Conservation (phyloP, 805 yeast species). For the Nakazawaea pomicola region DNA sequence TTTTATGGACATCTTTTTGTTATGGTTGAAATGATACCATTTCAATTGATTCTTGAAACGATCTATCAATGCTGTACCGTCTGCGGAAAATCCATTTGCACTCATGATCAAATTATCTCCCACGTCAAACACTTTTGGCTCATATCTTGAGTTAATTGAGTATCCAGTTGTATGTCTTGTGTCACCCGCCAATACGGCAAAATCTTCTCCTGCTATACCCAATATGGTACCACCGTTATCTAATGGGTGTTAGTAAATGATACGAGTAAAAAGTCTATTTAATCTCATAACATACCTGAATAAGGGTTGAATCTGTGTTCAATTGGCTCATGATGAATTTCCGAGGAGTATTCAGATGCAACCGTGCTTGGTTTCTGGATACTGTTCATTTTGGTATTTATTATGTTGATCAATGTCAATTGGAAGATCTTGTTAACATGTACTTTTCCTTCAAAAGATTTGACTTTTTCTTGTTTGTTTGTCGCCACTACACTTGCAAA, state of each 20-base stretch:
- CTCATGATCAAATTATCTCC: conserved; percentile 86
- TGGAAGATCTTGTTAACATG: no score
- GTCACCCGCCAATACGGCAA: conserved; percentile 95
- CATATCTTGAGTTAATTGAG: conserved; percentile 87
- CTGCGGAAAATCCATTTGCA: conserved; percentile 97
- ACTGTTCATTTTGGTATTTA: conserved; percentile 10
- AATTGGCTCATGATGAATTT: conserved; percentile 55
- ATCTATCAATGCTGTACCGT: conserved; percentile 79
- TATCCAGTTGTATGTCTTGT: conserved; percentile 96
- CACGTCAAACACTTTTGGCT: conserved; percentile 81
- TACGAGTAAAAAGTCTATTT: not conserved
- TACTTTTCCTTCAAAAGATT: no score
- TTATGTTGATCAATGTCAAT: no score
- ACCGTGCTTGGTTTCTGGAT: conserved; percentile 32
- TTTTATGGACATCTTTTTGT: conserved; percentile 59
- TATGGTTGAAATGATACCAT: conserved; percentile 92
- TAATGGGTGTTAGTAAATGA: conserved; percentile 2
- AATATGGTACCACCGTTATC: conserved; percentile 97
- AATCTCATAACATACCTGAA: conserved; percentile 33
- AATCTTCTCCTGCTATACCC: conserved; percentile 97
- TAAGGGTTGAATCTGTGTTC: conserved; percentile 93
- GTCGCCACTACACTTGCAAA: conserved; percentile 2
- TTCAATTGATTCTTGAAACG: conserved; percentile 64
- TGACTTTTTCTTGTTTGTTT: not conserved
- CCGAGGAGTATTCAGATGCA: conserved; percentile 64